phyloP scores from a whole-genome alignment of 441 rosid species.

The Eutrema salsugineum region DNA sequence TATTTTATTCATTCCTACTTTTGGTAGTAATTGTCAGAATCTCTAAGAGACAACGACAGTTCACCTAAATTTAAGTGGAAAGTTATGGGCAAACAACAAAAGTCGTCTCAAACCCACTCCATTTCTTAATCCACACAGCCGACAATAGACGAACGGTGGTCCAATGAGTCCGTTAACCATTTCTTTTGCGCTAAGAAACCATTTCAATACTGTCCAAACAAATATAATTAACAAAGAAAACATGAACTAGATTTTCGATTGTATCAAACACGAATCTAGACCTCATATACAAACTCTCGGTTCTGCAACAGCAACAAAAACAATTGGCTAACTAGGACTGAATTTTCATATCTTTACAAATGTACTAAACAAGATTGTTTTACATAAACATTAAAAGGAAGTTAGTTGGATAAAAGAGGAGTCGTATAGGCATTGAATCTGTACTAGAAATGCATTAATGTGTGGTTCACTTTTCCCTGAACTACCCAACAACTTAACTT shows the following conservation, averaged over 20 bases:
- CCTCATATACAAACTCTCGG: too few species aligned
- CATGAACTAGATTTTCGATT: not conserved
- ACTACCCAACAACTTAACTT: not conserved
- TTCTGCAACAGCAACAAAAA: too few species aligned
- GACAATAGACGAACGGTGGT: not conserved
- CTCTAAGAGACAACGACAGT: not conserved
- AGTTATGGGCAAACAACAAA: not conserved
- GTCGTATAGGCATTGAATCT: not conserved
- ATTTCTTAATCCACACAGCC: not conserved
- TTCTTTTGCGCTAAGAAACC: not conserved
- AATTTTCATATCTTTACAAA: too few species aligned
- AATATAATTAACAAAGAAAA: not conserved
- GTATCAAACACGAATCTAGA: too few species aligned
- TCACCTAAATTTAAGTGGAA: not conserved
- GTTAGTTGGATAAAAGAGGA: not conserved
- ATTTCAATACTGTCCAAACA: not conserved
- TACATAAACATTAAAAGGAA: not conserved
- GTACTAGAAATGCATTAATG: not conserved
- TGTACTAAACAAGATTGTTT: not conserved
- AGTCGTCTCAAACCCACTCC: not conserved
- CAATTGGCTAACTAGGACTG: too few species aligned
- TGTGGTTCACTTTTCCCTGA: not conserved
- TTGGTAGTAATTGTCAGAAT: slow-evolving; percentile 1
- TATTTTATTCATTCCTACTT: not conserved
- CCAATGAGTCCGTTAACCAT: not conserved